Base-by-base conservation (phyloP, 345 rosid genomes). In the Eucalyptus rudis region DNA sequence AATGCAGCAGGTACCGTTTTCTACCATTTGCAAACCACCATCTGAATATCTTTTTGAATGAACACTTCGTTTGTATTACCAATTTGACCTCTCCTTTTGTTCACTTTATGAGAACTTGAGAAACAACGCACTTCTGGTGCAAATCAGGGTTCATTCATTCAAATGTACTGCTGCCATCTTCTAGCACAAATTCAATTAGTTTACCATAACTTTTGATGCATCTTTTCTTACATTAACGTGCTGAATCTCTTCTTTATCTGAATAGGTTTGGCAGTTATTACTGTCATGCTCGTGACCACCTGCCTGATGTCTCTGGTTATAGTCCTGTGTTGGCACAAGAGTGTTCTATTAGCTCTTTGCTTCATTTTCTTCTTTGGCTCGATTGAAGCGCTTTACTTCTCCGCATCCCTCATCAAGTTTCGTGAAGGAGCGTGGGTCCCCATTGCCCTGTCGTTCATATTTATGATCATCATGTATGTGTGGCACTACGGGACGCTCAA, bases 341-440 rank as follows among this genome's bases (percentile, higher is more conserved):
- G 92, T 62, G 91, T 94, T 68, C 86, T 93, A 90, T 91, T 94
- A 24, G 98, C 99, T 15, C 25, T 97, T 52, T 92, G 94, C 86
- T 98, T 98, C 88, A 90, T 94, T 33, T 92, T 96, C 92, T 94
- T 96, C 92, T 98, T 98, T 45, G 99, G 99, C 87, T 90, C 97
- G 2, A 92, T 98, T 45, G 99, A 98, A 91, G 94, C 94, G 40
- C 98, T 98, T 31, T 97, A 98, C 93, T 98, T 98, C 94, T 96
- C 99, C n/a, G 99, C 99, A 43, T 95, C 99, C 88, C 96, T 98
- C 87, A 95, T 98, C 92, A 98, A 98, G 92, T 96, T 98, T 92
- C 95, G 91, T 3, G 99, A 98, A 94, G 99, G 99, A 17, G 99
- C 99, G 25, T 98, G 99, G 99, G 98, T 98, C 43, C 99, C 99